A percentile compares a stretch with the other conserved stretches of the same genome.
Conservation (phyloP, 2,329 filamentous ascomycete genomes). For the Pestalotiopsis sp. region DNA sequence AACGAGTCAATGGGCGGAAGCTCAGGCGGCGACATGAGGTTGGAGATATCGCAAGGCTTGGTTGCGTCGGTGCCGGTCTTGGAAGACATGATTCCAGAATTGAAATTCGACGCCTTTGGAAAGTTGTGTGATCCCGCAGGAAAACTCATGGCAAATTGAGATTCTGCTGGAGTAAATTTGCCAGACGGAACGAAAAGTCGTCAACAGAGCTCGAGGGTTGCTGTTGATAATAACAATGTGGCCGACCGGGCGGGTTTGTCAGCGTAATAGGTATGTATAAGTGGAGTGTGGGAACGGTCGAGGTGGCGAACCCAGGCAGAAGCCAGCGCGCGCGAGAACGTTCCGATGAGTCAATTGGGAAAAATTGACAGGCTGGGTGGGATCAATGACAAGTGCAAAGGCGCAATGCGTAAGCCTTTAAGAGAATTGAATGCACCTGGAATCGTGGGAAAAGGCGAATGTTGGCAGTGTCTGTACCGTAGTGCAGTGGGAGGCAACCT, state of each 20-base stretch:
- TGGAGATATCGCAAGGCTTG: constrained; percentile 52
- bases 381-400: constrained; percentile 18
- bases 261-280: constrained; percentile 19
- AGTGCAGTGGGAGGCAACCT: constrained; percentile 3
- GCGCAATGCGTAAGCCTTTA: constrained; percentile 6
- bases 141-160: neutral
- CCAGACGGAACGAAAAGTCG: constrained; percentile 14
- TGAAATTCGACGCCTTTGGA: constrained; percentile 17
- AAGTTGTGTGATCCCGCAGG: neutral
- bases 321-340: constrained; percentile 21
- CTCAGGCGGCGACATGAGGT: constrained; percentile 65
- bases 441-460: constrained; percentile 2
- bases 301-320: constrained; percentile 32
- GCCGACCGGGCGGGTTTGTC: constrained; percentile 23
- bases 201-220: too few relatives aligned
- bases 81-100: constrained; percentile 20
- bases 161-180: neutral
- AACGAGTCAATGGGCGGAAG: constrained; percentile 57
- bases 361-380: constrained; percentile 11
- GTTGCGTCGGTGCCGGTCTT: constrained; percentile 29
- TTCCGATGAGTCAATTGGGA: constrained; percentile 24
- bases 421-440: constrained; percentile 8
- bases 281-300: constrained; percentile 11
- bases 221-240: constrained; percentile 14
- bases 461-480: neutral